Evolutionary conservation across 108 stramenopile genomes (phyloP), one percentile per base, ranked within the genome.

Genomic region (Cyclotella choctawhatcheeana): DNA sequence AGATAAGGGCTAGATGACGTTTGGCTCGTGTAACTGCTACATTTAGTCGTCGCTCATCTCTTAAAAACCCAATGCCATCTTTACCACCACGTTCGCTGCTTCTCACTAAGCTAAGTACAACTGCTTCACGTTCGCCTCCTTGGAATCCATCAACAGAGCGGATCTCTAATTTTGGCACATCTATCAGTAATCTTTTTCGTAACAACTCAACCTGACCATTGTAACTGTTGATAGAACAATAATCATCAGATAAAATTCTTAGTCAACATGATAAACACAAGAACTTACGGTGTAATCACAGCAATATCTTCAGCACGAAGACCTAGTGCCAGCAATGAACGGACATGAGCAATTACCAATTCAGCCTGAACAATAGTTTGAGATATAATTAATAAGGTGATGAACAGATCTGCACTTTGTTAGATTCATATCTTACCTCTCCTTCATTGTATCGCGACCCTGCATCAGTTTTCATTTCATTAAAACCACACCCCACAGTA

Each of bases 61-160:
- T 68, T 12, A 99, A 83, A 76, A 99, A 99, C 0, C 99, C 99
- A 56, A 99, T 96, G 0, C 93, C 90, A 54, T 79, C 69, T 45
- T 48, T 48, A 44, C 93, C 96, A 30, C 88, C 82, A 20, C 80
- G 48, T 22, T 86, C 85, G 63, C 87, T 92, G 67, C 94, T 95
- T 65, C 99, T 89, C 13, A 99, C 98, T 10, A 99, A 81, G 70
- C 93, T 95, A 10, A 99, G 71, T 8, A 99, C 86, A 48, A 99
- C 96, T 31, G 93, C 97, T 48, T 99, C 99, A 16, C 94, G 85
- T 76, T 99, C 98, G 12, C 98, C 98, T 13, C 98, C 99, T 27
- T 99, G 99, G 60, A 98, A 99, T 12, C 98, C 98, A 80, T 99
- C 99, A 10, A 99, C 98, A 32, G 94, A 91, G 21, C 94, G 84